phyloP scores from a whole-genome alignment of 768 basidiomycete genomes.

The Lactifluus rugatus region DNA sequence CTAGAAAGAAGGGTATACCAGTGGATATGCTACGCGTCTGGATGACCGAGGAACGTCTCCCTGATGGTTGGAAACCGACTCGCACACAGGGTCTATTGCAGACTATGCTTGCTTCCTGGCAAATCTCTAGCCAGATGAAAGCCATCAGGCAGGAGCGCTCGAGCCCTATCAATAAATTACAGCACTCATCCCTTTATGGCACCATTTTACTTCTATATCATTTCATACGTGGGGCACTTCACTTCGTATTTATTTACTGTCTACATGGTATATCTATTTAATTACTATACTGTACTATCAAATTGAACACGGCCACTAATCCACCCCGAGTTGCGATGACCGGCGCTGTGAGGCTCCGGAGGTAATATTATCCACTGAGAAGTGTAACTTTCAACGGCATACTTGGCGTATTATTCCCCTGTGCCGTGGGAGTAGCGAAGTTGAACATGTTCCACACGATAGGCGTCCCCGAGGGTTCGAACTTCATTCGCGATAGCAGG shows the following conservation, averaged over 20 bases:
- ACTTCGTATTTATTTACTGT: neutral
- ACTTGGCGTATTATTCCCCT: conserved; percentile 18
- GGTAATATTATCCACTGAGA: neutral
- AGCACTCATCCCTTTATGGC: neutral
- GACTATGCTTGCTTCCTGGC: neutral
- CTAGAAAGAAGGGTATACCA: neutral
- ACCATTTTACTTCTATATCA: neutral
- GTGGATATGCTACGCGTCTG: conserved; percentile 29
- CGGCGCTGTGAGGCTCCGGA: neutral
- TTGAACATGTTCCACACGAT: conserved; percentile 26
- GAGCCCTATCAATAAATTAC: neutral
- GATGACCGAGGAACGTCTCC: conserved; percentile 50
- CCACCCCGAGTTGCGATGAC: no score
- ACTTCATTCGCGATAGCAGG: conserved; percentile 23
- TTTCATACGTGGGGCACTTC: neutral
- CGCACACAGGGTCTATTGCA: conserved; percentile 8
- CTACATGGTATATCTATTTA: no score
- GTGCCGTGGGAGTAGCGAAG: conserved; percentile 25
- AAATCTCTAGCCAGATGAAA: neutral
- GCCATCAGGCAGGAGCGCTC: neutral
- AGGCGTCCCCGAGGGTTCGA: conserved; percentile 22
- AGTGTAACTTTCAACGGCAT: conserved; percentile 23
- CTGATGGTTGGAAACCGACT: conserved; percentile 39
- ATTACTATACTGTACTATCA: neutral
- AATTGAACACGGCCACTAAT: no score